Evolutionary conservation across 2,329 filamentous ascomycete genomes (phyloP).

Genomic region (Phialemoniopsis sp.): DNA sequence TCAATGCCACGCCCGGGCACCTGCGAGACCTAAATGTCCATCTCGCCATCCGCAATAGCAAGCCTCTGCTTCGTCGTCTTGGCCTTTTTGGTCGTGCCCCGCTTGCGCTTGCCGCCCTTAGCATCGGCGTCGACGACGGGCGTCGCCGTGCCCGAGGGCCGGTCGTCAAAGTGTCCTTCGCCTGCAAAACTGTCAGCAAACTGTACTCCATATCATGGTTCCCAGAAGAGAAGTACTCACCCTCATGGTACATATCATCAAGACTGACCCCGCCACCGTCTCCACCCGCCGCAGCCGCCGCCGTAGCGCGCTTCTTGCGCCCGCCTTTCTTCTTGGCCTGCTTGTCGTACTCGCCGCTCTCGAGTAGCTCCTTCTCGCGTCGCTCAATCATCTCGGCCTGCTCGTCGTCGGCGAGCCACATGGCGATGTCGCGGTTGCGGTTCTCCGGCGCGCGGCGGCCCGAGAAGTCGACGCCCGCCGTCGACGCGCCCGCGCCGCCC

Average conservation of each 20-base stretch:
- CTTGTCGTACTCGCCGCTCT: constrained; percentile 65
- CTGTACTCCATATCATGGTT: background rate
- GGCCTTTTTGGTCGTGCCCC: constrained; percentile 56
- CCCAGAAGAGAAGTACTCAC: constrained; percentile 50
- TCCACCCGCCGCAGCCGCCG: constrained; percentile 33
- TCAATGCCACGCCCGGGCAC: too few species aligned
- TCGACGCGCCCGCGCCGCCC: constrained; percentile 63
- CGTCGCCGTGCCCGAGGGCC: constrained; percentile 81
- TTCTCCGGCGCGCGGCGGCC: constrained; percentile 83
- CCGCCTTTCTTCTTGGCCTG: constrained; percentile 52
- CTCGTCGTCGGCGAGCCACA: constrained; percentile 98
- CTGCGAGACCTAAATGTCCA: constrained; percentile 21
- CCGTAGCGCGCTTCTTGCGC: constrained; percentile 42
- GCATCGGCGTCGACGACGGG: constrained; percentile 54
- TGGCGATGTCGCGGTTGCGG: constrained; percentile 93
- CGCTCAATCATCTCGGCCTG: constrained; percentile 91
- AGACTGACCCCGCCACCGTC: constrained; percentile 53
- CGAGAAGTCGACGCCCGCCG: constrained; percentile 81
- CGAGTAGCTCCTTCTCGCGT: constrained; percentile 81
- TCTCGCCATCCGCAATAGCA: constrained; percentile 61
- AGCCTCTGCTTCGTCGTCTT: constrained; percentile 67
- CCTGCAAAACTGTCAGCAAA: constrained; percentile 50
- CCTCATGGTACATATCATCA: constrained; percentile 99
- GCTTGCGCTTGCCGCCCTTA: constrained; percentile 52
- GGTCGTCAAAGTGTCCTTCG: constrained; percentile 95